Evolutionary conservation across 768 basidiomycete genomes (phyloP).

Genomic region (Trametes cinnabarina): DNA sequence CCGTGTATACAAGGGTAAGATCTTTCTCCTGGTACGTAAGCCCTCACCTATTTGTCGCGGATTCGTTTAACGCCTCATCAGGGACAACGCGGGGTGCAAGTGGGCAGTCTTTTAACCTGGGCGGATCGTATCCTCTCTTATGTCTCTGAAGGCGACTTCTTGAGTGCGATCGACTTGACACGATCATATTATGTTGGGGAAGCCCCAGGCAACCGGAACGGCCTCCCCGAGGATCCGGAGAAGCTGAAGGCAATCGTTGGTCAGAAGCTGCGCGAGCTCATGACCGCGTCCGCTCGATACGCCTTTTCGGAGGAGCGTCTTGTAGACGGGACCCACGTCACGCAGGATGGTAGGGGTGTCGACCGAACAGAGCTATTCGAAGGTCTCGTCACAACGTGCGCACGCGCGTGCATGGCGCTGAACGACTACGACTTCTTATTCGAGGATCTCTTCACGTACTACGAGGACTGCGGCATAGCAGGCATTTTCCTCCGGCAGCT

Average conservation of each 20-base stretch:
- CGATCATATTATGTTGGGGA: constrained; percentile 77
- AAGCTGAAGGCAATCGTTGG: constrained; percentile 66
- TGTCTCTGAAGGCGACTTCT: constrained; percentile 84
- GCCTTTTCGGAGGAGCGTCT: constrained; percentile 95
- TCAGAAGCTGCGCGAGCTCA: constrained; percentile 73
- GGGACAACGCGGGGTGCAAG: constrained; percentile 66
- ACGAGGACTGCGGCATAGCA: constrained; percentile 79
- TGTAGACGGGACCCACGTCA: constrained; percentile 81
- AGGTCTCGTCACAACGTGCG: constrained; percentile 73
- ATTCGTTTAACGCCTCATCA: constrained; percentile 29
- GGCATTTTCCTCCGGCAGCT: constrained; percentile 81
- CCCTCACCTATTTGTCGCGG: too few species aligned
- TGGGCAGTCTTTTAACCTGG: constrained; percentile 90
- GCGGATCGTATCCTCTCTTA: constrained; percentile 85
- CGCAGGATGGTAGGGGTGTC: constrained; percentile 83
- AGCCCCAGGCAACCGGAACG: constrained; percentile 83
- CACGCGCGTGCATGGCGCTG: constrained; percentile 77
- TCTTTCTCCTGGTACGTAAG: constrained; percentile 88
- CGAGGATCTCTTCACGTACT: constrained; percentile 90
- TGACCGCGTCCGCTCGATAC: constrained; percentile 84
- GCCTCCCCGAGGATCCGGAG: constrained; percentile 68
- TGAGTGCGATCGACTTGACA: constrained; percentile 84
- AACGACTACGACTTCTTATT: constrained; percentile 85
- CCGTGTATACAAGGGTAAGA: constrained; percentile 82
- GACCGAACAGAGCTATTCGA: constrained; percentile 91